These are phyloP conservation scores for Russula foetens DNA, from an alignment of 768 basidiomycete genomes.

Conservation along the genomic window DNA sequence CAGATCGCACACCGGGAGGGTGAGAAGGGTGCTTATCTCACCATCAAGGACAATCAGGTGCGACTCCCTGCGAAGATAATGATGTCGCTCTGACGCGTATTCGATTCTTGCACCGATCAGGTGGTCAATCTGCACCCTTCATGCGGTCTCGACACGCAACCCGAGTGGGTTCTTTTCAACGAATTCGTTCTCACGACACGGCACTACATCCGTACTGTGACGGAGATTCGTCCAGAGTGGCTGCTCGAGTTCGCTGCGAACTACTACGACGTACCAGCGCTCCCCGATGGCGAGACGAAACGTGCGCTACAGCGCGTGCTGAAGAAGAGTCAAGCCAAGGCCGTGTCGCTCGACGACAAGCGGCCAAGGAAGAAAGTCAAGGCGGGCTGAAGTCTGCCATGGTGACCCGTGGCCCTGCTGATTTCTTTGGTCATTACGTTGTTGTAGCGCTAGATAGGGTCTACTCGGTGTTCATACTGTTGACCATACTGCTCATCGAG, in stretches of 20 bases:
- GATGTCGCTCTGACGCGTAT: background rate
- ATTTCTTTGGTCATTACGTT: background rate
- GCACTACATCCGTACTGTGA: slow-evolving; percentile 86
- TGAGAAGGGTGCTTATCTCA: slow-evolving; percentile 80
- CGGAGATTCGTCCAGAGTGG: slow-evolving; percentile 84
- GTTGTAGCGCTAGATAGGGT: background rate
- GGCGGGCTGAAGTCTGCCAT: background rate
- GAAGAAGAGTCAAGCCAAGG: slow-evolving; percentile 6
- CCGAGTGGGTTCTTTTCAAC: slow-evolving; percentile 90
- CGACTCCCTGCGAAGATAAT: slow-evolving; percentile 16
- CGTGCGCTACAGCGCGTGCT: slow-evolving; percentile 29
- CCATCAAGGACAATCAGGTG: slow-evolving; percentile 93
- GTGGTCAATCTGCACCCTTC: slow-evolving; percentile 77
- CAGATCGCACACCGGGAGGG: slow-evolving; percentile 94
- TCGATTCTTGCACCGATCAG: slow-evolving; percentile 25
- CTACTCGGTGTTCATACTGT: background rate
- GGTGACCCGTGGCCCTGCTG: background rate
- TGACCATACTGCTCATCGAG: background rate
- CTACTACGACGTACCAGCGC: slow-evolving; percentile 63
- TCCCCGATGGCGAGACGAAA: slow-evolving; percentile 68
- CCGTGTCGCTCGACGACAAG: background rate
- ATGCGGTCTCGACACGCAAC: slow-evolving; percentile 78
- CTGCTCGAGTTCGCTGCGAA: slow-evolving; percentile 50
- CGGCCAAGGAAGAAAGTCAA: slow-evolving; percentile 3
- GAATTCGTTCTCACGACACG: slow-evolving; percentile 91